phyloP scores from a whole-genome alignment of 352 stramenopile genomes.

The Halophytophthora polymorphica region DNA sequence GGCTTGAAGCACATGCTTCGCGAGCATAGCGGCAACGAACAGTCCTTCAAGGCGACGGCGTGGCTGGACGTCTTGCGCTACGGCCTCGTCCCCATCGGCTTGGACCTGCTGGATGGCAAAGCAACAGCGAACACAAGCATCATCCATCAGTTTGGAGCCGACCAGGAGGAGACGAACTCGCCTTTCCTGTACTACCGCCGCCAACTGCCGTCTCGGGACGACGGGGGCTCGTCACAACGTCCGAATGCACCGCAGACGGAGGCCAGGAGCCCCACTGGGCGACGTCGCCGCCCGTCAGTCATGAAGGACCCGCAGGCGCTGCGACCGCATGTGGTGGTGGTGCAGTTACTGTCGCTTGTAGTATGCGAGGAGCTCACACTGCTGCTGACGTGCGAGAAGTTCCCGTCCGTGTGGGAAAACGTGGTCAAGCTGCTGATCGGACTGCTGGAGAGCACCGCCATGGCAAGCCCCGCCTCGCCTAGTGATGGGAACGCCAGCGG shows the following conservation, averaged over 20 bases:
- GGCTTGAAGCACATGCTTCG: slow-evolving; percentile 54
- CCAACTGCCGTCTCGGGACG: slow-evolving; percentile 31
- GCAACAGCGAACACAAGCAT: slow-evolving; percentile 4
- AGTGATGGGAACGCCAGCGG: slow-evolving; percentile 22
- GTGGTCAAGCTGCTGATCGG: slow-evolving; percentile 52
- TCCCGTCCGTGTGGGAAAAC: slow-evolving; percentile 51
- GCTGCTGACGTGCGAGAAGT: slow-evolving; percentile 34
- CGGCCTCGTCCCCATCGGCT: slow-evolving; percentile 54
- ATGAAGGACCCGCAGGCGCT: slow-evolving; percentile 62
- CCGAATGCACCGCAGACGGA: slow-evolving; percentile 3
- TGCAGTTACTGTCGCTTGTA: slow-evolving; percentile 61
- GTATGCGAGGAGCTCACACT: slow-evolving; percentile 58
- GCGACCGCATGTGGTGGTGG: slow-evolving; percentile 52
- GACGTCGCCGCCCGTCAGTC: slow-evolving; percentile 43
- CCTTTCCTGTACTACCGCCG: slow-evolving; percentile 54
- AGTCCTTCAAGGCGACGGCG: slow-evolving; percentile 33
- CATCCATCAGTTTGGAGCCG: slow-evolving; percentile 21
- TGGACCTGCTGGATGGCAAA: slow-evolving; percentile 41
- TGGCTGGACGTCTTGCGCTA: slow-evolving; percentile 64
- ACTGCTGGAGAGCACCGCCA: slow-evolving; percentile 46
- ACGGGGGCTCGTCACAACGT: slow-evolving; percentile 6
- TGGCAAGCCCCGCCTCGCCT: slow-evolving; percentile 21
- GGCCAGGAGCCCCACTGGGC: slow-evolving; percentile 7
- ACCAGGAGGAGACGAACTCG: slow-evolving; percentile 37
- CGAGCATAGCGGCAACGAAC: slow-evolving; percentile 26